Evolutionary conservation across 2,329 filamentous ascomycete species (phyloP), one percentile per base, ranked within the genome.

Genomic region (Penicillium rolfsii): DNA sequence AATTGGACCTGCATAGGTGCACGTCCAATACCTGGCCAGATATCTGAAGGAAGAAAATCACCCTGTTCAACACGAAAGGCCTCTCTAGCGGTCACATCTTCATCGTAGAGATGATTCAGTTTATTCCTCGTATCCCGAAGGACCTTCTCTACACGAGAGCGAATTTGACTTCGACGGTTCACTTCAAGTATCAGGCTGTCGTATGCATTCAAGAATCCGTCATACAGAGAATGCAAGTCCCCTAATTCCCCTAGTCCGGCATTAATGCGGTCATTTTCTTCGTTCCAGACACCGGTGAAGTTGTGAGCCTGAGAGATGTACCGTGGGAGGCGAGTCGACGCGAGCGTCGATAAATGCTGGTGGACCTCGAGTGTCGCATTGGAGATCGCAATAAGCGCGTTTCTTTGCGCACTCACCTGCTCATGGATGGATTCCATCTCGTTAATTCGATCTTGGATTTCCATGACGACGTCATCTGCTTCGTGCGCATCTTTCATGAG

Each of bases 111-210:
- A 71, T 86, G 87, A 61, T 93, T 88, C 8, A 97, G 83, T 67
- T 89, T 89, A 60, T 89, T 87, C 73, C 88, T 87, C 0, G 94
- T 91, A 69, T 93, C 93, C 62, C 85, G 86, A 71, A 93, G 89
- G 28, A 96, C 87, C 46, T 82, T 83, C 66, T 88, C 84, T 55
- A 96, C 89, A 64, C 90, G 88, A 35, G 89, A 86, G 70, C 95
- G 90, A 38, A 91, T 86, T 14, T 84, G 81, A 61, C 86, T 87
- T 9, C 95, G 85, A 26, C 95, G 84, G 55, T 90, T 89, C 5
- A 93, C 89, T 75, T 99, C 95, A 1, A 96, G 83, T 26, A 97
- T 84, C 12, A 99, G 81, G 22, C 89, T 88, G 67, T 92, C 90
- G 72, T 99, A 98, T 0, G 93, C 91, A 55, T 87, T 85, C 22